Percentiles rank a stretch among this genome's conserved stretches.
phyloP scores from a whole-genome alignment of 768 basidiomycete genomes.

The Pulveroboletus frians region DNA sequence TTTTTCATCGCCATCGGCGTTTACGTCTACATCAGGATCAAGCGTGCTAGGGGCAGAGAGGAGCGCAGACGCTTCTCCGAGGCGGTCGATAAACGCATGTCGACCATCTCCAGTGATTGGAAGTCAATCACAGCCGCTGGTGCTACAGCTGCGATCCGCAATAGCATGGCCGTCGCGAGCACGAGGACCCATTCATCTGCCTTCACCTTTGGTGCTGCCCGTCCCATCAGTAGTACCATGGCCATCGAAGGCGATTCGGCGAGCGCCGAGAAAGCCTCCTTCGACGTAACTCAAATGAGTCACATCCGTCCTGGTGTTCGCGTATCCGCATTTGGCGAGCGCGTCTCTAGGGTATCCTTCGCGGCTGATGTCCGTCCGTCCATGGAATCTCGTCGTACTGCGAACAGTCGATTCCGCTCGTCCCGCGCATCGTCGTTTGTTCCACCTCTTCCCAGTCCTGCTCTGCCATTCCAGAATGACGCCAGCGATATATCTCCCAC shows the following conservation, averaged over 20 bases:
- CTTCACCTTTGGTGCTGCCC: constrained; percentile 57
- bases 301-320: constrained; percentile 54
- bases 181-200: constrained; percentile 37
- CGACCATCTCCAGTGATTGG: constrained; percentile 75
- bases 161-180: constrained; percentile 50
- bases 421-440: constrained; percentile 37
- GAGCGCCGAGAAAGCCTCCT: constrained; percentile 34
- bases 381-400: constrained; percentile 39
- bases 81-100: constrained; percentile 78
- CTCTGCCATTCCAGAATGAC: constrained; percentile 20
- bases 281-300: constrained; percentile 36
- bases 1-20: constrained; percentile 46
- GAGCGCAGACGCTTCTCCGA: constrained; percentile 59
- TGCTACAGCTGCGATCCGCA: constrained; percentile 68
- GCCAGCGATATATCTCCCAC: constrained; percentile 38
- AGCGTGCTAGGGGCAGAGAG: constrained; percentile 43
- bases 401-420: constrained; percentile 41
- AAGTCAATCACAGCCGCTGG: constrained; percentile 65
- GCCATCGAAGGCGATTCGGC: constrained; percentile 39
- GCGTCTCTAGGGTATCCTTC: constrained; percentile 62
- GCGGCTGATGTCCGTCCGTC: constrained; percentile 54
- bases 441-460: constrained; percentile 36
- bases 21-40: constrained; percentile 48
- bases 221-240: constrained; percentile 41
- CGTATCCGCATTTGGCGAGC: constrained; percentile 44